Evolutionary conservation across 331 rosid genomes (phyloP).

Genomic region (Malus hybrid): DNA sequence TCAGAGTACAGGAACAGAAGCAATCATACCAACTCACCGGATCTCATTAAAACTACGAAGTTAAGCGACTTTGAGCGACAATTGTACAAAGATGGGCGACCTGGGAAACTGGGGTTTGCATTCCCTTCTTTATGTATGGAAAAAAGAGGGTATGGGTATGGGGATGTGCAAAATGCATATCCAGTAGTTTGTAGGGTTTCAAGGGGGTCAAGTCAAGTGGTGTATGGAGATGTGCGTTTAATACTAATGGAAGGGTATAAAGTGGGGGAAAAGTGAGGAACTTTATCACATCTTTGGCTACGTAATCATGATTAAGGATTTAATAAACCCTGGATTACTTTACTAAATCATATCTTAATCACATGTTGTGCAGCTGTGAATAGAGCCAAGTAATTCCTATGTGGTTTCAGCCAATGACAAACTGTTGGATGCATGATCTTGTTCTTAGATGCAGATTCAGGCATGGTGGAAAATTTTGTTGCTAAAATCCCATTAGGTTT

Average conservation of each 20-base stretch:
- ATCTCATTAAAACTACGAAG: too few relatives aligned
- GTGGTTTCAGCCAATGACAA: constrained; percentile 8
- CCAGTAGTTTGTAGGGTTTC: background rate
- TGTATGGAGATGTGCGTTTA: background rate
- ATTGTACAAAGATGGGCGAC: too few relatives aligned
- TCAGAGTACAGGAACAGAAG: too few relatives aligned
- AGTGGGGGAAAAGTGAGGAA: background rate
- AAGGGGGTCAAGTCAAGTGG: constrained; percentile 9
- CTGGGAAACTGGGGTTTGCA: too few relatives aligned
- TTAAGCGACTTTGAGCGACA: too few relatives aligned
- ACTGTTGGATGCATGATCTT: background rate
- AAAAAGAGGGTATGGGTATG: too few relatives aligned
- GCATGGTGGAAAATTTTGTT: constrained; percentile 32
- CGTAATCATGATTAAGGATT: constrained; percentile 21
- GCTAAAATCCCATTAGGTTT: constrained; percentile 33
- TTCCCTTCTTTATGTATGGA: too few relatives aligned
- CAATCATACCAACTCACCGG: too few relatives aligned
- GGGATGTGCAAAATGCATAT: too few relatives aligned
- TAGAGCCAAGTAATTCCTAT: constrained; percentile 3
- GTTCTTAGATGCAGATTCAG: constrained; percentile 11
- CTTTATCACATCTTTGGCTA: constrained; percentile 11
- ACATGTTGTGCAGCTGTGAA: constrained; percentile 8
- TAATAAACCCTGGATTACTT: background rate
- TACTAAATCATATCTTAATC: constrained; percentile 3
- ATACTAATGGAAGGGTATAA: background rate